Conservation (phyloP, 768 basidiomycete genomes). For the Pleurotus platypus region DNA sequence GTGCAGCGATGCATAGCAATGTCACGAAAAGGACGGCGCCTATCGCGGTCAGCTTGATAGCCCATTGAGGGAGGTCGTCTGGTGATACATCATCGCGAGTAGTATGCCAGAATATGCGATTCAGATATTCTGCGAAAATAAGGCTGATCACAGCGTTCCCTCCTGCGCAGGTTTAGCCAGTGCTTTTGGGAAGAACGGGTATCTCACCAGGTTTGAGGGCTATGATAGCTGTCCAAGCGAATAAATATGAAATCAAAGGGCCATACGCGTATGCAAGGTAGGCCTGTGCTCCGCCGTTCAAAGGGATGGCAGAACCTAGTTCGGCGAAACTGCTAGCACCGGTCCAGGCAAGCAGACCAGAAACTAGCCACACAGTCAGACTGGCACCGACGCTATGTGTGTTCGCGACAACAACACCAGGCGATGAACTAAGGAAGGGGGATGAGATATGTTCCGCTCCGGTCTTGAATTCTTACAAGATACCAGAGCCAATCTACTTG, state of each 20-base stretch:
- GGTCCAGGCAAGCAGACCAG: slow-evolving; percentile 90
- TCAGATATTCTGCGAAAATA: slow-evolving; percentile 90
- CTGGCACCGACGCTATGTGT: slow-evolving; percentile 89
- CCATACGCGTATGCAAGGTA: slow-evolving; percentile 90
- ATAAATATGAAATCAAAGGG: slow-evolving; percentile 84
- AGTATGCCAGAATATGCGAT: slow-evolving; percentile 80
- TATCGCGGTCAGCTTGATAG: slow-evolving; percentile 83
- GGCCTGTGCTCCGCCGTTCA: slow-evolving; percentile 69
- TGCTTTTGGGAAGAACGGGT: neutral
- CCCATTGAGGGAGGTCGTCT: slow-evolving; percentile 83
- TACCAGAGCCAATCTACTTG: slow-evolving; percentile 82
- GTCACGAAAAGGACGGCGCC: slow-evolving; percentile 71
- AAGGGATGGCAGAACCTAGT: slow-evolving; percentile 83
- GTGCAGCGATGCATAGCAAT: slow-evolving; percentile 73
- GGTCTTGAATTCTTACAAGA: slow-evolving; percentile 58
- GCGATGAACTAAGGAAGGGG: slow-evolving; percentile 63
- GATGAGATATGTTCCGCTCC: neutral
- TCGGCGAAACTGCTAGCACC: slow-evolving; percentile 94
- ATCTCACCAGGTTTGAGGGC: slow-evolving; percentile 75
- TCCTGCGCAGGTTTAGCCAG: slow-evolving; percentile 35
- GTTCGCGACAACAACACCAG: slow-evolving; percentile 88
- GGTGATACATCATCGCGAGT: slow-evolving; percentile 69
- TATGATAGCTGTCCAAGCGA: slow-evolving; percentile 92
- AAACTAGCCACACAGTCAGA: slow-evolving; percentile 77
- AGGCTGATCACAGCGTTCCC: slow-evolving; percentile 82